Evolutionary conservation across 306 rosid species (phyloP).

Genomic region (Dryas alaskensis): DNA sequence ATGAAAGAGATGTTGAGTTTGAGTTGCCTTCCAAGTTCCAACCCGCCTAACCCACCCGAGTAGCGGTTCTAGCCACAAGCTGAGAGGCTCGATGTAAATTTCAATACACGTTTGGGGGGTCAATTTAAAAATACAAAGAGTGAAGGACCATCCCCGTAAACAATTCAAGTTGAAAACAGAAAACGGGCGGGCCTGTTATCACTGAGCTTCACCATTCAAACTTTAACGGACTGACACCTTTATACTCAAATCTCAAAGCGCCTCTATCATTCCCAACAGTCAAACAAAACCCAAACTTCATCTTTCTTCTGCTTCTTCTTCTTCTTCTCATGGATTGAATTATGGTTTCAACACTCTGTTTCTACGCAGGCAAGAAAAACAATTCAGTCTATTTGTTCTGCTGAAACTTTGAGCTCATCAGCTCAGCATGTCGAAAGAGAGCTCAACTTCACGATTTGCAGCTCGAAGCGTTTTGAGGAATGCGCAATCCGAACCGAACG

Average conservation of each 20-base stretch:
- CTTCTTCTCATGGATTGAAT: neutral
- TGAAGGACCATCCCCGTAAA: neutral
- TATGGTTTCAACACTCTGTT: neutral
- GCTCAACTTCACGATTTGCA: constrained; percentile 5
- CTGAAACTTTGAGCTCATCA: constrained; percentile 3
- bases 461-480: constrained; percentile 8
- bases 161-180: neutral
- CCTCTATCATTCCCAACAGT: neutral
- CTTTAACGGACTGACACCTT: constrained; percentile 1
- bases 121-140: neutral
- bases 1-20: too few species aligned
- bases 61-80: too few species aligned
- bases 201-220: constrained; percentile 9
- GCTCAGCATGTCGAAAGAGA: constrained; percentile 23
- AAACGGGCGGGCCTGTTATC: constrained; percentile 13
- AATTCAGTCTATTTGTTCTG: neutral
- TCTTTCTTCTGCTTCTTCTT: neutral
- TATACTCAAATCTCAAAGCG: constrained; percentile 5
- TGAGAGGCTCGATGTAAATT: too few species aligned
- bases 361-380: neutral
- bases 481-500: constrained; percentile 42
- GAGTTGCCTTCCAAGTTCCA: too few species aligned
- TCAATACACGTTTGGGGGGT: neutral
- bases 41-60: too few species aligned
- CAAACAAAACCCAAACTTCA: neutral